Evolutionary conservation across 257 asterid species (phyloP), one percentile per base, ranked within the genome.

Genomic region (Scutellaria galericulata): DNA sequence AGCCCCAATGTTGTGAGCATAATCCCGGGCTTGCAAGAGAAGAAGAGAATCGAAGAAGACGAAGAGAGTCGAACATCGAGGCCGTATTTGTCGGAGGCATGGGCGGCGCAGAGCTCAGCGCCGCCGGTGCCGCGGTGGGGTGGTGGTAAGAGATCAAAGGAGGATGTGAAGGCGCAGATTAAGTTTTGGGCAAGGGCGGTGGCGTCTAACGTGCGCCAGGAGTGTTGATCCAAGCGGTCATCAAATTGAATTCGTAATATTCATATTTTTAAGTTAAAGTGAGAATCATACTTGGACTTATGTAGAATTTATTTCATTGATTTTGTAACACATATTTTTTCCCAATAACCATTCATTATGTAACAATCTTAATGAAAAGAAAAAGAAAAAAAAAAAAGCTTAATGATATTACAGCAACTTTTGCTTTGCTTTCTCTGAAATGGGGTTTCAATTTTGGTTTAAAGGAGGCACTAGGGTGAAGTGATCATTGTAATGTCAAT

Each of bases 171-270:
- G 85, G 93, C 83, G 47, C 95, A 88, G 78, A 88, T 94, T 64
- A 94, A 77, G 84, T 94, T 89, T 45, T 93, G 98, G 98, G 98
- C 98, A 3, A 80, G 97, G 80, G 89, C 95, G 46, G 96, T 94
- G 74, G 98, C 98, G 37, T 89, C 97, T 68, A 91, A 91, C 64
- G 96, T 91, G 77, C 93, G 92, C 59, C 87, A 93, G 72, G 88
- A 93, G 73, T 88, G 88, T 54, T 83, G 64, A 77, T 14, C 24
- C 9, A 24, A 24, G 3, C 37, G 37, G 3, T 31, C 4, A 4
- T 31, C 37, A 31, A 31, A 4, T 31, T 31, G 4, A 31, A 31
- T 31, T 39, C 22, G 40, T 7, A 22, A 55, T 55, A 55, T 55
- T 55, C n/a, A 22, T 55, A 55, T 55, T 55, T 55, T 7, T 6